A percentile compares a stretch with the other conserved stretches of the same genome.
Evolutionary conservation across 805 yeast genomes (phyloP).

Genomic region (Saccharomycopsis sp.): DNA sequence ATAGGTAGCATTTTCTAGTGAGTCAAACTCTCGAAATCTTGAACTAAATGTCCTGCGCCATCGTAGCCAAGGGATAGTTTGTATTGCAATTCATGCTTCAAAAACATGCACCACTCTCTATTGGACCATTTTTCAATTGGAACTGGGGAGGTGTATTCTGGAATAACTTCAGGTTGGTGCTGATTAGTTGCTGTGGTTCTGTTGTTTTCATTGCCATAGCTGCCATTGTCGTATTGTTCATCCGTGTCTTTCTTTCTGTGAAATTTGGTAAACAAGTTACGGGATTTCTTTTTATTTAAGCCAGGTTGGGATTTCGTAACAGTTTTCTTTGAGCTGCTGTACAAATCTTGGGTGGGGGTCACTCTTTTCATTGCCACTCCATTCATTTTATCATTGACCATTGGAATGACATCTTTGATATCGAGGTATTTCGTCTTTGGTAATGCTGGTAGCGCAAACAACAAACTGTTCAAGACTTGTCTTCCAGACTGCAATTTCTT

Average conservation of each 20-base stretch:
- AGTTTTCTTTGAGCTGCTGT: not conserved
- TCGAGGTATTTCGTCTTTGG: conserved; percentile 57
- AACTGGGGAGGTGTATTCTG: conserved; percentile 6
- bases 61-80: conserved; percentile 13
- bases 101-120: conserved; percentile 19
- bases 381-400: conserved; percentile 18
- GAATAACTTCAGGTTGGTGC: not conserved
- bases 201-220: conserved; percentile 1
- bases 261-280: conserved; percentile 6
- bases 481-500: conserved; percentile 50
- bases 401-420: conserved; percentile 9
- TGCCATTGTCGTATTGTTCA: too few species aligned
- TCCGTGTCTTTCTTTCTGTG: conserved; percentile 5
- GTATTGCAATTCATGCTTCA: conserved; percentile 18
- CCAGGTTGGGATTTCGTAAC: conserved; percentile 1
- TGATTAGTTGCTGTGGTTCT: too few species aligned
- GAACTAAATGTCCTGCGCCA: conserved; percentile 19
- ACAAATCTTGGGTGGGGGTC: not conserved
- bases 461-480: conserved; percentile 42
- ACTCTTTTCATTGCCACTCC: conserved; percentile 12
- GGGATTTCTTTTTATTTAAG: conserved; percentile 10
- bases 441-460: conserved; percentile 66
- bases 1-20: too few species aligned
- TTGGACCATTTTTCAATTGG: conserved; percentile 19
- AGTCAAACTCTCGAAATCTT: conserved; percentile 14